Evolutionary conservation across 805 yeast species (phyloP).

Genomic region (Candida multigemmis): DNA sequence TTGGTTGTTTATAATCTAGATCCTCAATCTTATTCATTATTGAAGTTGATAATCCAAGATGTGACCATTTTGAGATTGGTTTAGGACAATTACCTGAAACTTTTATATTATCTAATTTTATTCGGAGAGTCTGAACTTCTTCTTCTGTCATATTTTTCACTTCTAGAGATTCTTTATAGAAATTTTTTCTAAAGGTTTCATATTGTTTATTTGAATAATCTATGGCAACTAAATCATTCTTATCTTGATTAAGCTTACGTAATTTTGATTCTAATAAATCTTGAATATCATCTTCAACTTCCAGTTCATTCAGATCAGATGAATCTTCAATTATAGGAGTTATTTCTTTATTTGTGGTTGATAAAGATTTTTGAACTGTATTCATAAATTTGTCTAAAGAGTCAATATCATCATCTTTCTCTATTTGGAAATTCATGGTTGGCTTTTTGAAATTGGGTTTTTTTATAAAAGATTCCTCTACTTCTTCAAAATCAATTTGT

Average conservation of each 20-base stretch:
- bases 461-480: constrained; percentile 12
- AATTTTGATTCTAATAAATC: constrained; percentile 26
- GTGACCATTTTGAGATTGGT: constrained; percentile 74
- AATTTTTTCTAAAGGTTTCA: constrained; percentile 48
- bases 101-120: constrained; percentile 52
- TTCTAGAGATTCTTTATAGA: constrained; percentile 56
- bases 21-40: constrained; percentile 44
- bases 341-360: too few species aligned
- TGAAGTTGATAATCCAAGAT: constrained; percentile 63
- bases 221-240: constrained; percentile 41
- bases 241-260: constrained; percentile 34
- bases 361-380: constrained; percentile 5
- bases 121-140: constrained; percentile 48
- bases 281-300: constrained; percentile 23
- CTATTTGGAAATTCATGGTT: constrained; percentile 8
- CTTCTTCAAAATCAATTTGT: constrained; percentile 12
- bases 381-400: constrained; percentile 32
- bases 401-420: constrained; percentile 29
- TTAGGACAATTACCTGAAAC: constrained; percentile 53
- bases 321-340: background rate
- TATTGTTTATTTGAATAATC: constrained; percentile 37
- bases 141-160: constrained; percentile 36
- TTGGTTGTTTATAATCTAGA: constrained; percentile 53
- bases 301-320: constrained; percentile 11
- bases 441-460: constrained; percentile 13